phyloP scores from a whole-genome alignment of 768 basidiomycete species.

The Ephemerocybe angulata region DNA sequence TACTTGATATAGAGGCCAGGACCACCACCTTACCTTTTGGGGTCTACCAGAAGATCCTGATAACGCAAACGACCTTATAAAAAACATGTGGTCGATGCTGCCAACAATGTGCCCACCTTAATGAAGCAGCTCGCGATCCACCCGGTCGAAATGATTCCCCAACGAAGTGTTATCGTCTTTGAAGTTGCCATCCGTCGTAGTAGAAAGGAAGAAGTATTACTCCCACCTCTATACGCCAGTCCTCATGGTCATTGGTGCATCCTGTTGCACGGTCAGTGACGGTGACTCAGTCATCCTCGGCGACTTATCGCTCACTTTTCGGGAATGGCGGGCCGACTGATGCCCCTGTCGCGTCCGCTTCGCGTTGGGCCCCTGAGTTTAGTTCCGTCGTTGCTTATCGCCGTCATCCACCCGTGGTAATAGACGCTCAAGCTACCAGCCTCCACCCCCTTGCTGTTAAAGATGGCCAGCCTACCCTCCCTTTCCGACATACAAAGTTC shows the following conservation, averaged over 20 bases:
- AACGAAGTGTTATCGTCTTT: slow-evolving; percentile 45
- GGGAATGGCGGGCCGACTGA: slow-evolving; percentile 4
- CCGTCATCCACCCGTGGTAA: too few species aligned
- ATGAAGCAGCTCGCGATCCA: slow-evolving; percentile 65
- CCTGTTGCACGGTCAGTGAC: too few species aligned
- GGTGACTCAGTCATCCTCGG: background rate
- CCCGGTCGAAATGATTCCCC: slow-evolving; percentile 89
- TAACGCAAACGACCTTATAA: too few species aligned
- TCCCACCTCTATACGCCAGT: too few species aligned
- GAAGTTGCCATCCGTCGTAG: slow-evolving; percentile 1
- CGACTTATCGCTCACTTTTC: background rate
- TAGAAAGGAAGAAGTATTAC: background rate
- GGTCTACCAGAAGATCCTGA: slow-evolving; percentile 75
- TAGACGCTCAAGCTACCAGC: background rate
- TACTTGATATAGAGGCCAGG: background rate
- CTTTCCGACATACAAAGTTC: slow-evolving; percentile 30
- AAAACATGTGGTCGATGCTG: too few species aligned
- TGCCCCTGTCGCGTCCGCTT: too few species aligned
- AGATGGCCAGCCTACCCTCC: slow-evolving; percentile 33
- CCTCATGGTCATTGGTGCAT: too few species aligned
- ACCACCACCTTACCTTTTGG: slow-evolving; percentile 47
- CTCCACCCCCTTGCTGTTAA: too few species aligned
- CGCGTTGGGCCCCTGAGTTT: too few species aligned
- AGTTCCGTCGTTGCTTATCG: too few species aligned
- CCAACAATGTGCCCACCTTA: slow-evolving; percentile 53